phyloP scores from a whole-genome alignment of 345 rosid genomes.

The Psidium guajava region DNA sequence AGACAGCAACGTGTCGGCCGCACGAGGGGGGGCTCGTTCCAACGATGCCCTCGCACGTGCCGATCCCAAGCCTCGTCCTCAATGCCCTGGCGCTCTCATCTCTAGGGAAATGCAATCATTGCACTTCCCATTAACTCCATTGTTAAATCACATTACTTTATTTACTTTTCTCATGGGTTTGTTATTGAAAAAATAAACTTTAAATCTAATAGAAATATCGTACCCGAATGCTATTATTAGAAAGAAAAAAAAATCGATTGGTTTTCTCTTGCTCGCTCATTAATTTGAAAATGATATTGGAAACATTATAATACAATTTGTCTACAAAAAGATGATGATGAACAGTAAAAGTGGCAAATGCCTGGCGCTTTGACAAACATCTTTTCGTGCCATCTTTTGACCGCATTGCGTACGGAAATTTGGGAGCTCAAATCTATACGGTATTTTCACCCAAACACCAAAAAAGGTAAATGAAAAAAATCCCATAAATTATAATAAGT shows the following conservation, averaged over 20 bases:
- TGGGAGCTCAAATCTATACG: not conserved
- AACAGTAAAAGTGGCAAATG: not conserved
- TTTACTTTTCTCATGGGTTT: not conserved
- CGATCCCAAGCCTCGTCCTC: not conserved
- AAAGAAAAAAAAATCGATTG: no score
- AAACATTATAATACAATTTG: no score
- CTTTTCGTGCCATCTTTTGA: not conserved
- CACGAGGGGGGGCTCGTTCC: not conserved
- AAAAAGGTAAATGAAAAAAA: not conserved
- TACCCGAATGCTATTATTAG: not conserved
- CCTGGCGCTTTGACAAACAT: not conserved
- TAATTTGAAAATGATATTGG: not conserved
- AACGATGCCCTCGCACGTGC: not conserved
- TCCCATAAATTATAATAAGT: not conserved
- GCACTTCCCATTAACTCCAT: not conserved
- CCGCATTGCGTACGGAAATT: not conserved
- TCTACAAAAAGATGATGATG: no score
- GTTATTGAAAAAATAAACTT: not conserved
- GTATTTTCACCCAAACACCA: not conserved
- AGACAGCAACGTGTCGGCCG: not conserved
- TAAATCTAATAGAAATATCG: not conserved
- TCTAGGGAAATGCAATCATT: not conserved
- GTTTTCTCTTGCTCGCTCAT: not conserved
- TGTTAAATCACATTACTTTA: not conserved
- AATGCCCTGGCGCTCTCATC: not conserved